Evolutionary conservation across 1,284 basidiomycete species (phyloP), one percentile per base, ranked within the genome.

Genomic region (Papiliotrema terrestris): DNA sequence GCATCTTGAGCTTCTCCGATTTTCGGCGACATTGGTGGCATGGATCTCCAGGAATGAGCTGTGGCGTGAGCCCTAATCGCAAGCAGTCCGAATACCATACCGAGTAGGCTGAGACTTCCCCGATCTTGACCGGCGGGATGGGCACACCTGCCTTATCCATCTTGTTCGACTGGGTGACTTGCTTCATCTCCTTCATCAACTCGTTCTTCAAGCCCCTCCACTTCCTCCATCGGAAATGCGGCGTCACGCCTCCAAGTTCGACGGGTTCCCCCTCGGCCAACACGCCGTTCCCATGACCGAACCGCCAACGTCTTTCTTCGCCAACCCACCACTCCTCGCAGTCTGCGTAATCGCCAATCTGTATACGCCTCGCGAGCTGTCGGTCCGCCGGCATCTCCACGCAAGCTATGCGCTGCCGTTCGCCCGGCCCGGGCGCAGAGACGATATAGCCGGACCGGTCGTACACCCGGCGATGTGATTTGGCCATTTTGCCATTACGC

Each of bases 21-120:
- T 63, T 63, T 3, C 71, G 57, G n/a, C 65, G 58, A 52, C 74
- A 76, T 39, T 76, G 74, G 58, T 76, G 74, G 52, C 74, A 76
- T 8, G 67, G 20, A 1, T 58, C 60, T 15, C 66, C 69, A 3
- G 63, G 58, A 25, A 68, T 37, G 14, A 63, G 57, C 61, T 66
- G 26, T 23, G 17, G 11, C 35, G n/a, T 17, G 32, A 41, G 15
- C 38, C 22, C 8, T 22, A 37, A 36, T 23, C 14, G 29, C 39
- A 29, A 32, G 45, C 6, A 11, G 9, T 4, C 20, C 2, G 62
- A 67, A 50, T 68, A 69, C 58, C 63, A 60, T 23, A 67, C 65
- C 2, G 63, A 66, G 49, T 71, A 69, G 13, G 55, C 58, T 13
- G 65, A 65, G 23, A 58, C 58, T 8, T 54, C 59, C 15, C 32